Evolutionary conservation across 352 stramenopile species (phyloP).

Genomic region (Phytophthora melonis): DNA sequence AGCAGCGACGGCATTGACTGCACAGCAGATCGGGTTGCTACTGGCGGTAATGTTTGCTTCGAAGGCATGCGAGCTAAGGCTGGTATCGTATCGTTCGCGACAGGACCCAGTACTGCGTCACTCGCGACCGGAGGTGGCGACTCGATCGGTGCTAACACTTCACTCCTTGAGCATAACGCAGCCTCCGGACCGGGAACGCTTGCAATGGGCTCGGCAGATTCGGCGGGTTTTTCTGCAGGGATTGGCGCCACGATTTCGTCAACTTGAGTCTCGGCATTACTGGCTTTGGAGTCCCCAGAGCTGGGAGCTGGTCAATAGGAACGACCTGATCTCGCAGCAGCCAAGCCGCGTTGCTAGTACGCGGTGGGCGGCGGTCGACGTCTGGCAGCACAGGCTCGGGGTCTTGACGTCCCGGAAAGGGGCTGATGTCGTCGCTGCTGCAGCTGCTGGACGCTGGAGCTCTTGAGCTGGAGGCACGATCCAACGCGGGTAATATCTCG

Average conservation of each 20-base stretch:
- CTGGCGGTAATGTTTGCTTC: conserved; percentile 18
- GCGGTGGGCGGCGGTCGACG: conserved; percentile 5
- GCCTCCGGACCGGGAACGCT: not conserved
- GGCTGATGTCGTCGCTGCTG: conserved; percentile 22
- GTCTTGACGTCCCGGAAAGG: conserved; percentile 25
- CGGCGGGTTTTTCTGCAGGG: not conserved
- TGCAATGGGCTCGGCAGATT: conserved; percentile 7
- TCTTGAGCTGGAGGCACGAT: conserved; percentile 9
- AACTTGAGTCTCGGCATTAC: not conserved
- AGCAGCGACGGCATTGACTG: conserved; percentile 16
- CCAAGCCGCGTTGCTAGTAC: conserved; percentile 27
- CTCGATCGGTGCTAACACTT: not conserved
- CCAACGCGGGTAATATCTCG: conserved; percentile 35
- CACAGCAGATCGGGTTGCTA: conserved; percentile 18
- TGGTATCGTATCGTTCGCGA: conserved; percentile 4
- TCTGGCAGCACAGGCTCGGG: conserved; percentile 7
- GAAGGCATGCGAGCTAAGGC: conserved; percentile 18
- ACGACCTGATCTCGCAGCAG: conserved; percentile 13
- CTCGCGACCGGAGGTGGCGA: not conserved
- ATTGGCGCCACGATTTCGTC: not conserved
- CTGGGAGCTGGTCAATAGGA: conserved; percentile 2
- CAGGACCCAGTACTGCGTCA: not conserved
- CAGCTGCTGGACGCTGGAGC: not conserved
- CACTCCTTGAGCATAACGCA: conserved; percentile 10
- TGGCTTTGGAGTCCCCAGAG: conserved; percentile 1